Percentiles rank a stretch among this genome's conserved stretches.
These are phyloP conservation scores for Parasarocladium wereldwijsianum DNA, from an alignment of 2,329 filamentous ascomycete genomes.

Conservation along the genomic window DNA sequence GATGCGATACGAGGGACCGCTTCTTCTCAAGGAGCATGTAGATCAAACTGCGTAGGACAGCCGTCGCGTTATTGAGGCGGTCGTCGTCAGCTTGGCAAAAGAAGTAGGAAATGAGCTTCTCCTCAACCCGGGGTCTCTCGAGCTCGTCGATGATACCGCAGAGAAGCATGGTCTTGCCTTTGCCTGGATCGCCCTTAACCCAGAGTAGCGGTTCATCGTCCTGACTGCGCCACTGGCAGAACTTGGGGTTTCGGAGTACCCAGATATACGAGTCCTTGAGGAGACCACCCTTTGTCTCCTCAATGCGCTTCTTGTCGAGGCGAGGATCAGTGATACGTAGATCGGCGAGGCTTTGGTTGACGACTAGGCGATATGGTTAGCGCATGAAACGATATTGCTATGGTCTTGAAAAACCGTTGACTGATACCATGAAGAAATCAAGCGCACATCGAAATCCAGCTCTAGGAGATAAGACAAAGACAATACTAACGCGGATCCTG, in stretches of 20 bases:
- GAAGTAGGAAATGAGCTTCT: constrained; percentile 11
- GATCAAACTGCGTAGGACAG: constrained; percentile 26
- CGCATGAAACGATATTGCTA: too few species aligned
- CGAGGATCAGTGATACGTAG: too few species aligned
- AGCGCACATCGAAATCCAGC: too few species aligned
- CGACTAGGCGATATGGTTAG: too few species aligned
- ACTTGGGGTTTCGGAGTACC: constrained; percentile 16
- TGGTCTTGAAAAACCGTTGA: too few species aligned
- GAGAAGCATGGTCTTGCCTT: constrained; percentile 29
- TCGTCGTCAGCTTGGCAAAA: constrained; percentile 26
- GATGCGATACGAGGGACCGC: neutral
- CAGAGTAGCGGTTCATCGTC: constrained; percentile 16
- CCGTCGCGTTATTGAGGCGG: constrained; percentile 21
- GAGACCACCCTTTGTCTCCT: constrained; percentile 18
- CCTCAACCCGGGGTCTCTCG: neutral
- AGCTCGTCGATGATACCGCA: constrained; percentile 14
- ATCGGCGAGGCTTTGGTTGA: too few species aligned
- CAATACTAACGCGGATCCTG: too few species aligned
- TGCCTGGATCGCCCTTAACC: constrained; percentile 24
- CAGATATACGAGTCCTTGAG: constrained; percentile 17
- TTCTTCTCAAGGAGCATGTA: constrained; percentile 16
- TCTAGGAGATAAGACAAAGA: too few species aligned
- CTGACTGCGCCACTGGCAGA: constrained; percentile 8
- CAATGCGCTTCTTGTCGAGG: constrained; percentile 15
- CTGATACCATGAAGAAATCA: too few species aligned